Conservation (phyloP, 495 filamentous ascomycete genomes). For the Astrocystis sublimbata region DNA sequence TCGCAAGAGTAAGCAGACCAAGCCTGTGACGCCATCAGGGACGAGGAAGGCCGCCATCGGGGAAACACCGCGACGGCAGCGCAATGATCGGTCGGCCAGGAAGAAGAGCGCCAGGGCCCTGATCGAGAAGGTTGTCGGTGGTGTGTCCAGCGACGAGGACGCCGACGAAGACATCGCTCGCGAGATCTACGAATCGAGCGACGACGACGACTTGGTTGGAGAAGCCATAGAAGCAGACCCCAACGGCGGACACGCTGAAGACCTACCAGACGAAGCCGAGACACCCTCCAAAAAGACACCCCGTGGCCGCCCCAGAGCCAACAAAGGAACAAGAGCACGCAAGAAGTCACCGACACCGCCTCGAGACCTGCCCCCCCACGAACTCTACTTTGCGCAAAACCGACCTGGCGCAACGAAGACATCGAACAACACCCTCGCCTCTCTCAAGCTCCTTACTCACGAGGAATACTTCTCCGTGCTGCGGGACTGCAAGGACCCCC, state of each 20-base stretch:
- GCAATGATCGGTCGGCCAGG: slow-evolving; percentile 76
- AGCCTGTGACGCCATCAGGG: slow-evolving; percentile 39
- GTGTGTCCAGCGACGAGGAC: slow-evolving; percentile 71
- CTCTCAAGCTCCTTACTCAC: slow-evolving; percentile 75
- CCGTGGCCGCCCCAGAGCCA: slow-evolving; percentile 41
- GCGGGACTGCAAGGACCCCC: slow-evolving; percentile 66
- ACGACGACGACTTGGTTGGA: slow-evolving; percentile 51
- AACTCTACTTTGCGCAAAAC: slow-evolving; percentile 93
- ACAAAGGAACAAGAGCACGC: slow-evolving; percentile 41
- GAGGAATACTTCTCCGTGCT: slow-evolving; percentile 85
- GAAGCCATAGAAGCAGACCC: slow-evolving; percentile 35
- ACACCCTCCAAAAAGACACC: slow-evolving; percentile 36
- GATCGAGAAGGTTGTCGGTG: slow-evolving; percentile 62
- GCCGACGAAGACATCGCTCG: slow-evolving; percentile 72
- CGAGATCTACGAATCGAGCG: slow-evolving; percentile 64
- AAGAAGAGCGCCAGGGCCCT: slow-evolving; percentile 79
- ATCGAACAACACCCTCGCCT: slow-evolving; percentile 80
- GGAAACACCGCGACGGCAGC: slow-evolving; percentile 55
- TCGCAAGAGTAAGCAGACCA: slow-evolving; percentile 26
- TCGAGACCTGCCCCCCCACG: slow-evolving; percentile 76
- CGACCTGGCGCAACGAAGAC: slow-evolving; percentile 77
- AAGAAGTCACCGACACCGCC: slow-evolving; percentile 80
- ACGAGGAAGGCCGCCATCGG: slow-evolving; percentile 28
- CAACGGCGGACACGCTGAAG: slow-evolving; percentile 32
- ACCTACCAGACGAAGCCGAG: slow-evolving; percentile 42